Percentiles rank a stretch among this genome's conserved stretches.
Evolutionary conservation across 495 filamentous ascomycete genomes (phyloP).

Genomic region (Xylaria scruposa): DNA sequence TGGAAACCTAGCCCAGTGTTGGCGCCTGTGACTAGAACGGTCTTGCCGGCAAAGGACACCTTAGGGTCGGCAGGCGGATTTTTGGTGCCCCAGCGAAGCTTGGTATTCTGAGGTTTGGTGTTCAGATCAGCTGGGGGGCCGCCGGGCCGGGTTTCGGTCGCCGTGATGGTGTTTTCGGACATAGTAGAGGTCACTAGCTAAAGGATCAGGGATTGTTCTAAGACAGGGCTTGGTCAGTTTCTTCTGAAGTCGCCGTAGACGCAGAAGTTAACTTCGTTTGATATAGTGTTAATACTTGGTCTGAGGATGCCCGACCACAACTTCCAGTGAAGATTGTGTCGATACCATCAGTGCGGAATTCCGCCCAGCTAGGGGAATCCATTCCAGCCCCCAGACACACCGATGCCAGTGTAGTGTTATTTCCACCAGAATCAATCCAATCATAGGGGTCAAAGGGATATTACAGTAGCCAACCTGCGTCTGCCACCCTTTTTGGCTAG

Average conservation of each 20-base stretch:
- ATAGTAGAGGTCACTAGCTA: not conserved
- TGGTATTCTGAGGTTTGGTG: not conserved
- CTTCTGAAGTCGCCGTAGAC: not conserved
- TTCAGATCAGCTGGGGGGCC: conserved; percentile 9
- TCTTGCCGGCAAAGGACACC: conserved; percentile 41
- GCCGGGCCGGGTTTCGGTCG: not conserved
- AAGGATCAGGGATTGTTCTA: not conserved
- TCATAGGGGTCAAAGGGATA: too few species aligned
- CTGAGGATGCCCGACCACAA: too few species aligned
- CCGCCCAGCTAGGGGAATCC: too few species aligned
- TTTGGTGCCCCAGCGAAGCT: not conserved
- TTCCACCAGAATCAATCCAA: too few species aligned
- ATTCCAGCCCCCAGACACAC: too few species aligned
- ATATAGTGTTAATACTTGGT: not conserved
- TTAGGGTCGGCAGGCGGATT: conserved; percentile 12
- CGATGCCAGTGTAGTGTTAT: too few species aligned
- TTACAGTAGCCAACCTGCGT: too few species aligned
- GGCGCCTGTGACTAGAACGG: conserved; percentile 58
- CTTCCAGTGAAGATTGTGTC: too few species aligned
- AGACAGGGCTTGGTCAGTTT: not conserved
- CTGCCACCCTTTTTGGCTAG: too few species aligned
- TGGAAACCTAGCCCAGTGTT: conserved; percentile 59
- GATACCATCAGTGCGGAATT: not conserved
- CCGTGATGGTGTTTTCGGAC: not conserved
- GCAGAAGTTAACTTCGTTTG: not conserved